Evolutionary conservation across 2,329 filamentous ascomycete genomes (phyloP).

Genomic region (Didymella segeticola): DNA sequence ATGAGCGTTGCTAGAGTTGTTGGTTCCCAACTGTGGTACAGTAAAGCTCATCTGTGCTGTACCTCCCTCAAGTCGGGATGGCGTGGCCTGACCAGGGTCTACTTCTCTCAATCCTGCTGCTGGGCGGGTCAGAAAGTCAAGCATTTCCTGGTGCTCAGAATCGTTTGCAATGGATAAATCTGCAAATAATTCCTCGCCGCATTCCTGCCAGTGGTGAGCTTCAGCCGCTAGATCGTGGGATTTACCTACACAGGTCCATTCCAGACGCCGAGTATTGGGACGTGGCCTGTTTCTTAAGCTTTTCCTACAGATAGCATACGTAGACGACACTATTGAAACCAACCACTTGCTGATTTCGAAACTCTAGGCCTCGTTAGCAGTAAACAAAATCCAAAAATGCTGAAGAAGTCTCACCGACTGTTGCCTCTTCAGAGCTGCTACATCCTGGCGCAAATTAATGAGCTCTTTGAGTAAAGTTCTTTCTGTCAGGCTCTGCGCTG

Average conservation of each 20-base stretch:
- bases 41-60: background rate
- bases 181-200: conserved; percentile 5
- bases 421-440: too few relatives aligned
- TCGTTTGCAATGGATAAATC: background rate
- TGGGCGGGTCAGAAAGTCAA: conserved; percentile 1
- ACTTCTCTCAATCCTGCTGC: background rate
- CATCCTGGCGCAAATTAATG: too few relatives aligned
- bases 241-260: conserved; percentile 6
- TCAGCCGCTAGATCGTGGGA: background rate
- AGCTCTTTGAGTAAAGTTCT: too few relatives aligned
- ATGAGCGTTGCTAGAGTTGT: background rate
- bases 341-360: background rate
- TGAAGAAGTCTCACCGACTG: too few relatives aligned
- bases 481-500: too few relatives aligned
- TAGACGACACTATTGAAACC: background rate
- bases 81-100: background rate
- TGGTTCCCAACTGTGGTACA: background rate
- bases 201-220: background rate
- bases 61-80: conserved; percentile 3
- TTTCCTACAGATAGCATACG: background rate
- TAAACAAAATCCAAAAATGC: background rate
- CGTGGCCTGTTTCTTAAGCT: background rate
- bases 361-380: background rate
- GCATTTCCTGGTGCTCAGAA: background rate
- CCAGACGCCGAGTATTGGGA: background rate